Conservation (phyloP, 768 basidiomycete genomes). For the button mushroom (Agaricus bisporus) region DNA sequence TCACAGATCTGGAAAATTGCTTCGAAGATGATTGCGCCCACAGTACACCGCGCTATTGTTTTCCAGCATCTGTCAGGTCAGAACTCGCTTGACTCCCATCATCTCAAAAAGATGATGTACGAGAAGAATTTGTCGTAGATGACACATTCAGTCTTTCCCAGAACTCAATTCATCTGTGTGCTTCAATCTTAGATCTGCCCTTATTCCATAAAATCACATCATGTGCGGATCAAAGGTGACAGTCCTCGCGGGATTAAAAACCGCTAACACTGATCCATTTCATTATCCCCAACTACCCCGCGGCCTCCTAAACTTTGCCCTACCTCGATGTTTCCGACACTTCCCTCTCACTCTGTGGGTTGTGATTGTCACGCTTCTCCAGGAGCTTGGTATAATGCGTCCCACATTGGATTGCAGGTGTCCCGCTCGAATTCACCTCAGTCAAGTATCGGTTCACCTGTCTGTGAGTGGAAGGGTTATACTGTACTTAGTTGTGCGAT, state of each 20-base stretch:
- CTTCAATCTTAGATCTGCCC: neutral
- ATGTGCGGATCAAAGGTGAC: neutral
- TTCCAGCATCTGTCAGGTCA: neutral
- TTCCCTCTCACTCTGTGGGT: neutral
- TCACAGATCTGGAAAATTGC: neutral
- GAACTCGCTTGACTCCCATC: neutral
- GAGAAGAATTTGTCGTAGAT: too few species aligned
- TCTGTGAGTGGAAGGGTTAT: neutral
- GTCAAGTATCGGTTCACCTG: constrained; percentile 7
- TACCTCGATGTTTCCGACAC: neutral
- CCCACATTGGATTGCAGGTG: neutral
- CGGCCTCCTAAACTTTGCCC: neutral
- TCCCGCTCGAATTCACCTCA: neutral
- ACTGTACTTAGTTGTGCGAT: too few species aligned
- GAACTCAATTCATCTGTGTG: neutral
- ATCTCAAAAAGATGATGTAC: neutral
- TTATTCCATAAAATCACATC: constrained; percentile 1
- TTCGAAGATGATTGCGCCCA: neutral
- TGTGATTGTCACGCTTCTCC: neutral
- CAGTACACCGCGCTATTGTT: neutral
- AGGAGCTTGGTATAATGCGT: neutral
- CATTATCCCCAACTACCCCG: neutral
- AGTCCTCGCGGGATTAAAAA: neutral
- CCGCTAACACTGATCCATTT: neutral
- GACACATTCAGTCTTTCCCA: neutral